Evolutionary conservation across 345 rosid genomes (phyloP).

Genomic region (Trapa bicornis): DNA sequence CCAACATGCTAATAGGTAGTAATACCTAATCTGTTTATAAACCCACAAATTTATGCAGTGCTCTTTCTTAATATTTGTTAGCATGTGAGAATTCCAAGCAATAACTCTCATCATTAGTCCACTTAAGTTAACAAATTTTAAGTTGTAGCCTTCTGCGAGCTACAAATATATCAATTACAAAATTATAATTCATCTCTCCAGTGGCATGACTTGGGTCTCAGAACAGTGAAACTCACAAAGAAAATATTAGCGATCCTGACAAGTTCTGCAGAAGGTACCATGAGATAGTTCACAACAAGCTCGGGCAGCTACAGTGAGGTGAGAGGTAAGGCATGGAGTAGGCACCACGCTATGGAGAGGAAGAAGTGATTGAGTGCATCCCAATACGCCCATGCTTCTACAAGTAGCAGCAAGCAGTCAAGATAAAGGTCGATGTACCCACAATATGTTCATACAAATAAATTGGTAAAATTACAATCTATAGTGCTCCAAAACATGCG

Average conservation of each 20-base stretch:
- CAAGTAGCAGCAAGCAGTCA: conserved; percentile 3
- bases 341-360: conserved; percentile 34
- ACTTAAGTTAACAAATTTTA: not conserved
- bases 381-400: conserved; percentile 78
- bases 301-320: conserved; percentile 52
- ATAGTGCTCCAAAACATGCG: not conserved
- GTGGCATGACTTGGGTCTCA: conserved; percentile 23
- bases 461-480: not conserved
- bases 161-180: not conserved
- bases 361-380: conserved; percentile 56
- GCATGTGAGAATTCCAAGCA: not conserved
- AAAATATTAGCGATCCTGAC: conserved; percentile 94
- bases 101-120: not conserved
- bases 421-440: not conserved
- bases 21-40: not conserved
- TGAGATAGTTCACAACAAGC: conserved; percentile 91
- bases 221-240: conserved; percentile 77
- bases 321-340: conserved; percentile 46
- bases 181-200: not conserved
- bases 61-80: not conserved
- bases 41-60: not conserved
- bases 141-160: not conserved
- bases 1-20: no score
- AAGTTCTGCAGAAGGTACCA: conserved; percentile 91
- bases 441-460: not conserved